A percentile compares a stretch with the other conserved stretches of the same genome.
These are phyloP conservation scores for Thermothielavioides terrestris DNA, from an alignment of 495 filamentous ascomycete species.

Conservation along the genomic window DNA sequence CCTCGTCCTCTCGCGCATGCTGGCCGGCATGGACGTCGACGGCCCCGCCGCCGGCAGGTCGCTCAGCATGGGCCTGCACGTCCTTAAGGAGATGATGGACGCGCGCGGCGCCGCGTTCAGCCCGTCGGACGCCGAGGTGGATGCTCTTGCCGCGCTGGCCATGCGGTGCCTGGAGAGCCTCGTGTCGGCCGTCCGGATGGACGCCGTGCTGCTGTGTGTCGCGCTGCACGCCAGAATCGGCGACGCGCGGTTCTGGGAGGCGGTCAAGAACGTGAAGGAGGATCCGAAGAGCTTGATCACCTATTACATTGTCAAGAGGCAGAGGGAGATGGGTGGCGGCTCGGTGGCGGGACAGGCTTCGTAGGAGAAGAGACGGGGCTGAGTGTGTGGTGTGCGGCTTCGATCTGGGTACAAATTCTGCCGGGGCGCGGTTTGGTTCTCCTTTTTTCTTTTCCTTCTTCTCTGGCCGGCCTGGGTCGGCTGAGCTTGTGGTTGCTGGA, in stretches of 20 bases:
- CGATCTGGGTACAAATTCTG: not conserved
- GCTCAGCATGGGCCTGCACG: conserved; percentile 53
- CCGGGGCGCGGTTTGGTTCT: not conserved
- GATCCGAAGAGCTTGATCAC: conserved; percentile 67
- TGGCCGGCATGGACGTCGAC: conserved; percentile 32
- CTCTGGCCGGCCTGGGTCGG: not conserved
- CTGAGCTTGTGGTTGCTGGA: no score
- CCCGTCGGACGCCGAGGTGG: conserved; percentile 37
- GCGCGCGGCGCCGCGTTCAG: conserved; percentile 26
- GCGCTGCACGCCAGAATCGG: conserved; percentile 60
- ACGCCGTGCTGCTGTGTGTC: conserved; percentile 68
- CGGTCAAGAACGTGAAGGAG: conserved; percentile 52
- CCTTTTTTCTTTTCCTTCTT: not conserved
- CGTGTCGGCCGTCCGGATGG: conserved; percentile 72
- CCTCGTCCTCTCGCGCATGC: conserved; percentile 36
- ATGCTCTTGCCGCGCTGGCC: conserved; percentile 46
- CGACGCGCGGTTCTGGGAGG: conserved; percentile 56
- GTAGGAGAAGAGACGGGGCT: not conserved
- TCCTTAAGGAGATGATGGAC: conserved; percentile 47
- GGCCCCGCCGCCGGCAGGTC: conserved; percentile 15
- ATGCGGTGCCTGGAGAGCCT: conserved; percentile 55
- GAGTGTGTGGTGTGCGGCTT: not conserved
- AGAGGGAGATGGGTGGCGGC: conserved; percentile 31
- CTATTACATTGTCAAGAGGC: conserved; percentile 70
- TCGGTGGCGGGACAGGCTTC: not conserved